Evolutionary conservation across 345 rosid species (phyloP).

Genomic region (Ricinus communis): DNA sequence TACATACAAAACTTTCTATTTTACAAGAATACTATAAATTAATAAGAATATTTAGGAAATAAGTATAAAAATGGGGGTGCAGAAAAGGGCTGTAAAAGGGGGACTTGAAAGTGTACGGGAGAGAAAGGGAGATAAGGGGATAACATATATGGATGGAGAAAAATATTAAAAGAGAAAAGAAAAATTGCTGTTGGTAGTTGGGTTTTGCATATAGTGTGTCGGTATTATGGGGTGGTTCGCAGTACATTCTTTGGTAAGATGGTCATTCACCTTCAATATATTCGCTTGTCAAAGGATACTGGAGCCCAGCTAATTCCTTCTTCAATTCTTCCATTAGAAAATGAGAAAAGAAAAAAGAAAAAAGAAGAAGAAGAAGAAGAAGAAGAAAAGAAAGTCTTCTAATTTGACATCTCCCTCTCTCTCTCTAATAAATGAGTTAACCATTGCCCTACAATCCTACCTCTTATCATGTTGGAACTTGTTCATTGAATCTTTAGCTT

Average conservation of each 20-base stretch:
- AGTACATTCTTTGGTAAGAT: constrained; percentile 13
- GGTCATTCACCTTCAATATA: constrained; percentile 20
- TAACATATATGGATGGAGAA: no score
- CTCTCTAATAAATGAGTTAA: constrained; percentile 9
- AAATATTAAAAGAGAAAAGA: neutral
- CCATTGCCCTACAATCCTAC: constrained; percentile 8
- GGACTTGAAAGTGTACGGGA: no score
- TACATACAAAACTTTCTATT: no score
- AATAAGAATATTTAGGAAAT: no score
- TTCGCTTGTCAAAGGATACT: constrained; percentile 15
- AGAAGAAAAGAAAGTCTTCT: neutral
- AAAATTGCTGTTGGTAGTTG: constrained; percentile 2
- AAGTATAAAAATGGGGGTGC: no score
- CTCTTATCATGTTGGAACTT: constrained; percentile 9
- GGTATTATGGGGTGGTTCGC: constrained; percentile 8
- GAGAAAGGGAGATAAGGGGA: no score
- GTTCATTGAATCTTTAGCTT: constrained; percentile 5
- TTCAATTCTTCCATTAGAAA: neutral
- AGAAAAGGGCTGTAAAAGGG: no score
- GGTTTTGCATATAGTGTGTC: constrained; percentile 11
- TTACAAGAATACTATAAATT: no score
- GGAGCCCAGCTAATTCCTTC: neutral
- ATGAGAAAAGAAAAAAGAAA: no score
- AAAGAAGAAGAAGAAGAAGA: no score
- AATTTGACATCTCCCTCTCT: neutral